Evolutionary conservation across 139 green algal genomes (phyloP), one percentile per base, ranked within the genome.

Genomic region (Chlorella sp.): DNA sequence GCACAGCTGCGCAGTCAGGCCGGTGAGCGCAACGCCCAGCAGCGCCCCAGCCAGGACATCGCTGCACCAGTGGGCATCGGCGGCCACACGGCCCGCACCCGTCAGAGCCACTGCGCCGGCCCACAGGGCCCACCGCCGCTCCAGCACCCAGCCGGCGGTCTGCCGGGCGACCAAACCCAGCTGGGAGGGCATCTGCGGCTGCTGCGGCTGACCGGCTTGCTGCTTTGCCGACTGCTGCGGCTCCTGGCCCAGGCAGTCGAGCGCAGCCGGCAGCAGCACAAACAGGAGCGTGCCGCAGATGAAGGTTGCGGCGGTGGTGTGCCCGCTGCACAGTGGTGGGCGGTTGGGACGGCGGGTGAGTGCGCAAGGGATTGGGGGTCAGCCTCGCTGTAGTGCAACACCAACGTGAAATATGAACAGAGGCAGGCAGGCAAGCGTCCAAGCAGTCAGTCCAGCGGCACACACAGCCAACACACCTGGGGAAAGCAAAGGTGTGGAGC

Each of bases 241-340:
- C 51, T 46, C 60, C 16, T 74, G 34, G 38, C 73, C 60, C 30
- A 56, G 20, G 0, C 41, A 43, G n/a, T 74, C 19, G 26, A 74
- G 60, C 16, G 77, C 77, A 40, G 58, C 28, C 17, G 77, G 77
- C 77, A 83, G 77, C 77, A 83, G 77, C 77, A 83, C 54, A n/a
- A 85, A 85, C 20, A 90, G 74, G 5, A 83, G 64, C 22, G 62
- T 67, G 41, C 86, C 86, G 26, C 43, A 58, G 1, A 90, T 76
- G 70, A 90, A 90, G 11, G 73, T 69, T 43, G 78, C 83, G 7
- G 87, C 85, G 30, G 84, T 89, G 43, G 87, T 91, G 79, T 91
- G 87, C 26, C 87, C 87, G 51, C 82, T 83, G 77, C 60, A 72
- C 34, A 40, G 69, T 3, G 67, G 70, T 40, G 1, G 32, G 17